Evolutionary conservation across 2,329 filamentous ascomycete species (phyloP).

Genomic region (Pseudogymnoascus sp.): DNA sequence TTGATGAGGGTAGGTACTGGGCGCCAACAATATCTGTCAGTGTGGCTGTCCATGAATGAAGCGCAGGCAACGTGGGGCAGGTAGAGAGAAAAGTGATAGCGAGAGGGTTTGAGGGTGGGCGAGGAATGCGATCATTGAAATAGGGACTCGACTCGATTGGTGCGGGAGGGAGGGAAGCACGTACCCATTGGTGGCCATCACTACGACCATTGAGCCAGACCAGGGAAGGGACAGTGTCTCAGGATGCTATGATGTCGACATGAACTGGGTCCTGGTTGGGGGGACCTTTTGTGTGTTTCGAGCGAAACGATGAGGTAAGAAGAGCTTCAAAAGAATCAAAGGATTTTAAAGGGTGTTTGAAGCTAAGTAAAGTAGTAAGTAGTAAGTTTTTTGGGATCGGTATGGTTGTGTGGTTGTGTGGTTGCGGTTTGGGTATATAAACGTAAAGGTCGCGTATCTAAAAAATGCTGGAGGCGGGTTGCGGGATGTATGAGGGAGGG

Average conservation of each 20-base stretch:
- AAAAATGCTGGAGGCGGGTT: conserved; percentile 3
- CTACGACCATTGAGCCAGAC: conserved; percentile 19
- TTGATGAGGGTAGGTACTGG: conserved; percentile 2
- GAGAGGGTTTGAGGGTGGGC: not conserved
- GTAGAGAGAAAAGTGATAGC: conserved; percentile 14
- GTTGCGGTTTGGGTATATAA: not conserved
- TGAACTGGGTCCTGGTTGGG: not conserved
- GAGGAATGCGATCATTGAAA: conserved; percentile 5
- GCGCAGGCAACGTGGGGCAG: conserved; percentile 15
- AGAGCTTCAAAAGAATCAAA: not conserved
- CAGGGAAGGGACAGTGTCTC: conserved; percentile 6
- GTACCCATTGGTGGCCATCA: conserved; percentile 26
- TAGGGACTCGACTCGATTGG: conserved; percentile 1
- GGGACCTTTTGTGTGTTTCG: not conserved
- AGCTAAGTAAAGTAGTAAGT: not conserved
- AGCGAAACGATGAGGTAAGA: not conserved
- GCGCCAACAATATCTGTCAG: conserved; percentile 2
- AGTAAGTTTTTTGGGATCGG: not conserved
- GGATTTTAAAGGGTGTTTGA: not conserved
- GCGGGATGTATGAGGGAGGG: not conserved
- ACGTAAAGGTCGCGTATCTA: not conserved
- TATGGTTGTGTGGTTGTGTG: not conserved
- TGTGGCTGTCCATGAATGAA: conserved; percentile 13
- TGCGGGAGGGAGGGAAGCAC: conserved; percentile 13
- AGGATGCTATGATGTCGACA: conserved; percentile 2